A percentile compares a stretch with the other conserved stretches of the same genome.
phyloP scores from a whole-genome alignment of 2,329 filamentous ascomycete genomes.

The Claviceps paspali region DNA sequence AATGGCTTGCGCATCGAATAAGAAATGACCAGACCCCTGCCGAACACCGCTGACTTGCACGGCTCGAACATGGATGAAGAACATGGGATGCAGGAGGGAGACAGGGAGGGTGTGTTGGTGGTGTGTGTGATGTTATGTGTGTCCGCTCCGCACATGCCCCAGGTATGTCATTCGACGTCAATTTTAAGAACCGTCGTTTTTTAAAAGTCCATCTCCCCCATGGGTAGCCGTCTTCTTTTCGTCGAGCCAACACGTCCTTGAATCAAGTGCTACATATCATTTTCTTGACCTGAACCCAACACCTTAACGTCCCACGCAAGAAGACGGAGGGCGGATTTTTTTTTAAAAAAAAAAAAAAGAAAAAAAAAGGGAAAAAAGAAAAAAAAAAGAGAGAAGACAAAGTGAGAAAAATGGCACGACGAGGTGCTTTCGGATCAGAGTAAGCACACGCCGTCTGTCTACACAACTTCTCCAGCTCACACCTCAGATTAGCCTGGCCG shows the following conservation, averaged over 20 bases:
- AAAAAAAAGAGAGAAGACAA: neutral
- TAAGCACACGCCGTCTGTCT: no score
- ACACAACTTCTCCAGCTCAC: no score
- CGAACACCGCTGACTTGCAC: slow-evolving; percentile 1
- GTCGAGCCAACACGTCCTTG: neutral
- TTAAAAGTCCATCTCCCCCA: neutral
- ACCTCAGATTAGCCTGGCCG: slow-evolving; percentile 11
- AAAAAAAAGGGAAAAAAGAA: neutral
- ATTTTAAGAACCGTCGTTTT: neutral
- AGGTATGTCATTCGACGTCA: slow-evolving; percentile 1
- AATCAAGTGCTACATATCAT: no score
- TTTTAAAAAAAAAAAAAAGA: no score
- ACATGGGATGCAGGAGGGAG: no score
- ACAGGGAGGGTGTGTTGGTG: neutral
- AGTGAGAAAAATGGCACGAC: slow-evolving; percentile 4
- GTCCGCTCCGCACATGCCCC: slow-evolving; percentile 3
- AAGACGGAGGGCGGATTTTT: no score
- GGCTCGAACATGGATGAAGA: slow-evolving; percentile 1
- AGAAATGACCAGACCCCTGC: slow-evolving; percentile 2
- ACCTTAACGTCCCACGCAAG: neutral
- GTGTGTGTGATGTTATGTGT: slow-evolving; percentile 2
- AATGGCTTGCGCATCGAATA: neutral
- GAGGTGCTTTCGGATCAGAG: slow-evolving; percentile 7
- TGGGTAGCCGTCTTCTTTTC: neutral
- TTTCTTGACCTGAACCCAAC: no score